Evolutionary conservation across 257 asterid genomes (phyloP), one percentile per base, ranked within the genome.

Genomic region (Eucommia ulmoides): DNA sequence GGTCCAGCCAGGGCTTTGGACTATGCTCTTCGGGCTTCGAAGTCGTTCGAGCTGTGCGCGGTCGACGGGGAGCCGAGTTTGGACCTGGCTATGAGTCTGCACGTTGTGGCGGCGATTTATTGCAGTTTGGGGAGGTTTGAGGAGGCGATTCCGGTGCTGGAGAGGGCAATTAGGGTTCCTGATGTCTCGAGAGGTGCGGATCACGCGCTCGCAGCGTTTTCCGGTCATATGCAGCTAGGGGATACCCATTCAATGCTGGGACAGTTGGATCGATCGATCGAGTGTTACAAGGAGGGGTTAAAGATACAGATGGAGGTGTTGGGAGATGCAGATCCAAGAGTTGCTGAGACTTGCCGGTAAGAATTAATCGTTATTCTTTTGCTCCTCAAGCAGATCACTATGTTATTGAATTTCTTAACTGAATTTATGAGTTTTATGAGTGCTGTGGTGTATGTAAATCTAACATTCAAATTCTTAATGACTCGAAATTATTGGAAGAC

Each of bases 221-320:
- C 45, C 15, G 45, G 45, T 16, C 15, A 38, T 15, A 38, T 38
- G 45, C 45, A 38, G 1, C 45, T 38, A 3, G 45, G 45, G 12
- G 45, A 38, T 14, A 38, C 45, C 46, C 82, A 74, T 77, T 86
- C 97, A 23, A 91, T 91, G 99, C 74, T 91, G 16, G 99, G 99
- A n/a, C 45, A 38, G 45, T 15, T 38, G 2, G 45, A 38, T 38
- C 45, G 45, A 14, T 38, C 45, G 45, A 38, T 38, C 15, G 45
- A 38, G n/a, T 38, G 17, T 38, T 38, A 38, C 15, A 38, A 38
- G 15, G 45, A 38, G 17, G 45, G 45, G 12, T 14, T 38, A 5
- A 38, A 38, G 45, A 38, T 38, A 38, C 45, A 38, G 17, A 38
- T 38, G 45, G 45, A 38, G 45, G 45, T 19, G 12, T 38, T 38